phyloP scores from a whole-genome alignment of 2,329 filamentous ascomycete genomes.

The Ascochyta clinopodiicola region DNA sequence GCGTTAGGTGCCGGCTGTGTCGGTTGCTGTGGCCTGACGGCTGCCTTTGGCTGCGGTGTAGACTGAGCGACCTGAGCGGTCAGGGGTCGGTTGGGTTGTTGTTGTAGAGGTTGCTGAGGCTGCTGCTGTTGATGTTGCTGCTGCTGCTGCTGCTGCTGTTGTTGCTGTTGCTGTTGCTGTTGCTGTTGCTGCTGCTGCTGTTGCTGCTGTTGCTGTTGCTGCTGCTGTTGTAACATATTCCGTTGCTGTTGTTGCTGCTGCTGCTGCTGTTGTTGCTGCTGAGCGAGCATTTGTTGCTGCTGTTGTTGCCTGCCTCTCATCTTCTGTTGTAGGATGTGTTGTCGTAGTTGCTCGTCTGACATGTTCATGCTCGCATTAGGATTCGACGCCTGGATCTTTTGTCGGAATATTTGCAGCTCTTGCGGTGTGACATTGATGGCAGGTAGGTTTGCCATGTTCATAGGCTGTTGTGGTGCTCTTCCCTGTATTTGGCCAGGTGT shows the following conservation, averaged over 20 bases:
- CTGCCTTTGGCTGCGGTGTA: constrained; percentile 26
- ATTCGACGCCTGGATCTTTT: constrained; percentile 33
- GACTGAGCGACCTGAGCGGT: constrained; percentile 7
- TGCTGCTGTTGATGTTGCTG: constrained; percentile 12
- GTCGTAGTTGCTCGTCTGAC: constrained; percentile 34
- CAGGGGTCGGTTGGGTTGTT: constrained; percentile 8
- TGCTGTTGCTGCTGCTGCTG: constrained; percentile 28
- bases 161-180: constrained; percentile 8
- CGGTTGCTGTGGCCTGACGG: constrained; percentile 24
- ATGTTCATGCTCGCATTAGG: constrained; percentile 37
- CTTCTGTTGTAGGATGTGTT: constrained; percentile 35
- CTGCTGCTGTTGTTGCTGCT: constrained; percentile 29
- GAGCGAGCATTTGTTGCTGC: constrained; percentile 34
- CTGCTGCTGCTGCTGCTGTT: constrained; percentile 15
- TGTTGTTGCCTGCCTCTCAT: constrained; percentile 25
- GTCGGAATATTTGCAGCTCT: constrained; percentile 51
- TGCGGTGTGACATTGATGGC: constrained; percentile 45
- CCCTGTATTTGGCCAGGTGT: constrained; percentile 36
- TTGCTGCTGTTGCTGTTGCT: constrained; percentile 24
- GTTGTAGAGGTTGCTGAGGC: constrained; percentile 8
- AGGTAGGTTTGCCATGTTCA: constrained; percentile 35
- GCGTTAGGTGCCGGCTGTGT: constrained; percentile 30
- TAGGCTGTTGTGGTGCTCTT: constrained; percentile 37
- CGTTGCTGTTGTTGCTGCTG: constrained; percentile 42
- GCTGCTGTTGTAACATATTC: constrained; percentile 11